phyloP scores from a whole-genome alignment of 2,329 filamentous ascomycete genomes.

The Thielaviopsis populi region DNA sequence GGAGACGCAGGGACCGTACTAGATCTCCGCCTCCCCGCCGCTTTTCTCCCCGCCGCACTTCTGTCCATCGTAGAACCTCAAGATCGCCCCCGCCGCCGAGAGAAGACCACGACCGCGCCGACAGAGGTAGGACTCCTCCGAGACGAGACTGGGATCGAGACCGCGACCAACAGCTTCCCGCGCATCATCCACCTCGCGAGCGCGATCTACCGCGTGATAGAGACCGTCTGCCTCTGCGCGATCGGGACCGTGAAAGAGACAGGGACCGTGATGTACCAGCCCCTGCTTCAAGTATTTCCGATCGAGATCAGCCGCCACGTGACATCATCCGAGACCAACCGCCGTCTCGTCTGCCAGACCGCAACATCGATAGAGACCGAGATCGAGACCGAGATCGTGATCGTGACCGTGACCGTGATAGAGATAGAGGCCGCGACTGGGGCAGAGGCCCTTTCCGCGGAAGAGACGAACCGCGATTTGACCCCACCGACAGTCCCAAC shows the following conservation, averaged over 20 bases:
- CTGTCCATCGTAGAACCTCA: conserved; percentile 23
- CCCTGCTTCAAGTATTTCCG: neutral
- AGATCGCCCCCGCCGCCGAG: conserved; percentile 20
- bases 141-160: conserved; percentile 25
- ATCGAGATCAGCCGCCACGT: conserved; percentile 7
- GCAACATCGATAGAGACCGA: conserved; percentile 23
- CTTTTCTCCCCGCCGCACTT: conserved; percentile 26
- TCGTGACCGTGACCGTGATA: conserved; percentile 25
- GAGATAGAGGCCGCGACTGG: conserved; percentile 25
- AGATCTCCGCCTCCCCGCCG: conserved; percentile 25
- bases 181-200: conserved; percentile 17
- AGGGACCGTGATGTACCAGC: conserved; percentile 18
- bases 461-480: conserved; percentile 22
- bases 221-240: conserved; percentile 4
- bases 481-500: neutral
- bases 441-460: conserved; percentile 23
- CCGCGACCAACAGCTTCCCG: conserved; percentile 22
- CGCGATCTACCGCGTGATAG: conserved; percentile 21
- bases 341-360: conserved; percentile 9
- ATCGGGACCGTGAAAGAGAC: conserved; percentile 22
- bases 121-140: conserved; percentile 27
- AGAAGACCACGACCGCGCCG: conserved; percentile 26
- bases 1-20: conserved; percentile 18
- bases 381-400: conserved; percentile 25
- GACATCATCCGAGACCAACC: conserved; percentile 9